phyloP scores from a whole-genome alignment of 495 filamentous ascomycete genomes.

The Xylaria cubensis region DNA sequence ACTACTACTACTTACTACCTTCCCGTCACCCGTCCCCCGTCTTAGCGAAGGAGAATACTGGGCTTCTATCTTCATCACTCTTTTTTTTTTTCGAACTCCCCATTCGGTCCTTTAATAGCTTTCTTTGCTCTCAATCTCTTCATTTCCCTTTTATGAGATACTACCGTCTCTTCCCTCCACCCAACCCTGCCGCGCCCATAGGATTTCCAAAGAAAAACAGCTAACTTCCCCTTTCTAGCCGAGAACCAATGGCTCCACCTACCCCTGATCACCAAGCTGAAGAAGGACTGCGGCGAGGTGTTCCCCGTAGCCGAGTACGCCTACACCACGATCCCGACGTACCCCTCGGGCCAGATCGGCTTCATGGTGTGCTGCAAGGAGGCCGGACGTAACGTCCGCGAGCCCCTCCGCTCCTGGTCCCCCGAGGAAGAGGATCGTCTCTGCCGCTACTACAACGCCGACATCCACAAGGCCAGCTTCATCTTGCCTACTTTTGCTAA shows the following conservation, averaged over 20 bases:
- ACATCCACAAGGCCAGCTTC: constrained; percentile 94
- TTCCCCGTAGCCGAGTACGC: constrained; percentile 98
- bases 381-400: constrained; percentile 76
- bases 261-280: constrained; percentile 84
- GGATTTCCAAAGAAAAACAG: not conserved
- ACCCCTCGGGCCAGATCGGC: constrained; percentile 98
- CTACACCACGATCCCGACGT: constrained; percentile 99
- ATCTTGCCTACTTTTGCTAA: constrained; percentile 91
- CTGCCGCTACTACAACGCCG: constrained; percentile 94
- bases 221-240: constrained; percentile 58
- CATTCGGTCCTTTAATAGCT: constrained; percentile 8
- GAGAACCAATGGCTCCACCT: constrained; percentile 99
- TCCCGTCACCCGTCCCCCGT: constrained; percentile 30
- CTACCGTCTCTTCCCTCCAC: not conserved
- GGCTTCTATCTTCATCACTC: constrained; percentile 1
- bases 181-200: not conserved
- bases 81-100: not conserved
- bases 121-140: constrained; percentile 9
- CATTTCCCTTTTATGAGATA: constrained; percentile 2
- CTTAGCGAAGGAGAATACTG: not conserved
- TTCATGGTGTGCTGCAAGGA: constrained; percentile 99
- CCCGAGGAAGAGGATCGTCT: constrained; percentile 89
- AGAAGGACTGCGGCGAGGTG: constrained; percentile 95
- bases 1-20: constrained; percentile 24
- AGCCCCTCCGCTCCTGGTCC: constrained; percentile 78